phyloP scores from a whole-genome alignment of 345 rosid genomes.

The Noccaea bulbosa region DNA sequence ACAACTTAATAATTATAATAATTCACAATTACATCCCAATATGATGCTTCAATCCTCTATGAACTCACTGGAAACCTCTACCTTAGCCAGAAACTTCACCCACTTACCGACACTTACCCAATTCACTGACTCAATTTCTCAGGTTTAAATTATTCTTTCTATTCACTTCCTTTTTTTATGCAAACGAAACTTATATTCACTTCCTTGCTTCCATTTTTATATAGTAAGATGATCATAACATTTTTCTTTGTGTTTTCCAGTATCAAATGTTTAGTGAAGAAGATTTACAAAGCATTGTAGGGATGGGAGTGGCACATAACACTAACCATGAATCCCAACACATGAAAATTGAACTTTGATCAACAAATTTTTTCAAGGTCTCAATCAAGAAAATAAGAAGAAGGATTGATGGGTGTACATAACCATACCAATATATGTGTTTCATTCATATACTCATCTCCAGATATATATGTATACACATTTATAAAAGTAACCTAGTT shows the following conservation, averaged over 20 bases:
- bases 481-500: not conserved
- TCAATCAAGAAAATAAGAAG: constrained; percentile 37
- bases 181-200: no score
- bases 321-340: constrained; percentile 47
- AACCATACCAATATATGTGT: constrained; percentile 38
- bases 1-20: constrained; percentile 28
- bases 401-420: constrained; percentile 57
- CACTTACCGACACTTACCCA: constrained; percentile 58
- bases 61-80: constrained; percentile 48
- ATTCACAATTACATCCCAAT: constrained; percentile 43
- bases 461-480: constrained; percentile 24
- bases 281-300: constrained; percentile 82
- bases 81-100: constrained; percentile 34
- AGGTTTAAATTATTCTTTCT: constrained; percentile 44
- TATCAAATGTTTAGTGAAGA: constrained; percentile 63
- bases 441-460: constrained; percentile 36
- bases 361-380: constrained; percentile 6
- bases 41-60: constrained; percentile 30
- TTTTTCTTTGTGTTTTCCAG: constrained; percentile 40
- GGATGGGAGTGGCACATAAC: constrained; percentile 76
- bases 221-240: not conserved
- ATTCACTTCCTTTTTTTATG: not conserved
- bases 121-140: constrained; percentile 54
- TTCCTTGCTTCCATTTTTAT: not conserved
- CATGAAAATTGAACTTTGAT: constrained; percentile 65